Percentiles rank a stretch among this genome's conserved stretches.
phyloP scores from a whole-genome alignment of 2,329 filamentous ascomycete genomes.

The Fonsecaea nubica region DNA sequence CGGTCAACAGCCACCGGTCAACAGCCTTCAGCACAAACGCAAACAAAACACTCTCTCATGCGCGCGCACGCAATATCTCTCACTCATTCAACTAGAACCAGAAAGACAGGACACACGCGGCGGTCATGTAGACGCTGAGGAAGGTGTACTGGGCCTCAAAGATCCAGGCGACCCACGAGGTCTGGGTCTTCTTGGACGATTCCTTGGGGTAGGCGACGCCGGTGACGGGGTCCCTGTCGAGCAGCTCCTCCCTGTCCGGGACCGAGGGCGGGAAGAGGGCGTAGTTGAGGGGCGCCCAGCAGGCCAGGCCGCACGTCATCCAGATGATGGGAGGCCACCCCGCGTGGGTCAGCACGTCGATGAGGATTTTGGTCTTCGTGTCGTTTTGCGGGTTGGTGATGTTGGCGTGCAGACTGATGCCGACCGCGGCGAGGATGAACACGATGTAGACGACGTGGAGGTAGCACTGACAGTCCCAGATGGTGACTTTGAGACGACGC shows the following conservation, averaged over 20 bases:
- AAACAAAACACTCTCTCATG: not conserved
- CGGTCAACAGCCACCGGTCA: too few species aligned
- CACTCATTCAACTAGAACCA: constrained; percentile 18
- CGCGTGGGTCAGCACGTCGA: constrained; percentile 62
- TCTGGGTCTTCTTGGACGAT: constrained; percentile 28
- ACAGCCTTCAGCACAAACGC: too few species aligned
- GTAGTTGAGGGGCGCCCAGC: constrained; percentile 63
- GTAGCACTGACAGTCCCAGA: constrained; percentile 59
- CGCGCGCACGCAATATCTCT: not conserved
- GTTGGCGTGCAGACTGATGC: constrained; percentile 36
- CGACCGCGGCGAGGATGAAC: constrained; percentile 52
- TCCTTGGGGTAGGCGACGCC: constrained; percentile 51
- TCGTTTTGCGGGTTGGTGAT: constrained; percentile 43
- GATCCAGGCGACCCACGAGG: constrained; percentile 21
- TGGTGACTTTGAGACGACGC: constrained; percentile 57
- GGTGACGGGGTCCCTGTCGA: constrained; percentile 55
- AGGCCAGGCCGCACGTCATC: constrained; percentile 56
- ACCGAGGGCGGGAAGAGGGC: constrained; percentile 62
- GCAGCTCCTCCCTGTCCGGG: constrained; percentile 60
- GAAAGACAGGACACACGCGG: constrained; percentile 30
- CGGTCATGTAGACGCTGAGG: constrained; percentile 29
- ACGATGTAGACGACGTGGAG: constrained; percentile 60
- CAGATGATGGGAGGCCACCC: constrained; percentile 65
- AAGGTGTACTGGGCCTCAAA: constrained; percentile 26
- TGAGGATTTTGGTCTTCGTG: constrained; percentile 46